phyloP scores from a whole-genome alignment of 1,284 basidiomycete species.

The Boletellus deceptivus region DNA sequence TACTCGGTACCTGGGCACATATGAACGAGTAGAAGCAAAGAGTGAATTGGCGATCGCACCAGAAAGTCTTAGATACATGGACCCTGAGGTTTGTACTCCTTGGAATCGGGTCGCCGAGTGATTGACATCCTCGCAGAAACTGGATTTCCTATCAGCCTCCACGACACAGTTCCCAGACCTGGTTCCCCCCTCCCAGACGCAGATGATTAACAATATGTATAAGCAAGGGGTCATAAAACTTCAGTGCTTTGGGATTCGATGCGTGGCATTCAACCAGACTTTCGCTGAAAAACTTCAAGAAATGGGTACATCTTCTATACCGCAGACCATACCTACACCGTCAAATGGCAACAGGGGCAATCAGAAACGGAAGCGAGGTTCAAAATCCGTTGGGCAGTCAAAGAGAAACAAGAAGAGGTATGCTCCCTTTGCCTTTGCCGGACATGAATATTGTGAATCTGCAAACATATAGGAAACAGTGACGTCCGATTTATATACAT shows the following conservation, averaged over 20 bases:
- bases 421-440: not conserved
- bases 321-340: not conserved
- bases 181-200: constrained; percentile 24
- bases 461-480: constrained; percentile 7
- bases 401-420: constrained; percentile 17
- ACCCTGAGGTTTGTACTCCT: constrained; percentile 5
- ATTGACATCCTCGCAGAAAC: constrained; percentile 16
- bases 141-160: constrained; percentile 8
- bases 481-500: constrained; percentile 1
- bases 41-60: constrained; percentile 14
- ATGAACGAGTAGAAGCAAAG: constrained; percentile 21
- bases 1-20: constrained; percentile 26
- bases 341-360: not conserved
- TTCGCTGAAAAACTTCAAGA: constrained; percentile 17
- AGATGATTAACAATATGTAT: constrained; percentile 31
- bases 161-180: constrained; percentile 26
- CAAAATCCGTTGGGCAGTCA: not conserved
- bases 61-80: constrained; percentile 11
- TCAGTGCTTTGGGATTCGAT: constrained; percentile 26
- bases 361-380: constrained; percentile 18
- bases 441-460: no score
- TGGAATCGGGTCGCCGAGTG: not conserved
- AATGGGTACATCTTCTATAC: not conserved
- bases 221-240: constrained; percentile 30
- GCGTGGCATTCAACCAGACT: constrained; percentile 20